These are phyloP conservation scores for Malus orientalis DNA, from an alignment of 306 rosid genomes.

Conservation along the genomic window DNA sequence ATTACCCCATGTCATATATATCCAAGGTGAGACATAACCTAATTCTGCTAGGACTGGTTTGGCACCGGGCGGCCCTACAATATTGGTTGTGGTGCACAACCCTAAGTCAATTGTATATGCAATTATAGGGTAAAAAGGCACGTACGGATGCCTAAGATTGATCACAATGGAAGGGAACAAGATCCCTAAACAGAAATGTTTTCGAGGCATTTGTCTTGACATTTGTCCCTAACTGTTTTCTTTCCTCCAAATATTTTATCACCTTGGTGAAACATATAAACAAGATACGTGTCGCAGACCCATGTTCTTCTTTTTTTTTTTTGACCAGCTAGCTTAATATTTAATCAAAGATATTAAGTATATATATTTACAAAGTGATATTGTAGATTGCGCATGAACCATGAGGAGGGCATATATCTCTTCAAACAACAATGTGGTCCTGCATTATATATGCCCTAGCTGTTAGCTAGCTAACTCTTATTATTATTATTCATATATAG, in stretches of 20 bases:
- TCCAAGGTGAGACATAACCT: constrained; percentile 40
- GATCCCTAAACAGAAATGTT: constrained; percentile 42
- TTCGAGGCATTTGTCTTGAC: constrained; percentile 42
- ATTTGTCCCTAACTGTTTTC: constrained; percentile 71
- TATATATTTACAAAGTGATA: neutral
- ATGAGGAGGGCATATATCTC: constrained; percentile 8
- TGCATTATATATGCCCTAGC: constrained; percentile 1
- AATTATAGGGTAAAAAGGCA: constrained; percentile 21
- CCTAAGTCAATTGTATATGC: constrained; percentile 4
- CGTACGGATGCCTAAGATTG: constrained; percentile 30
- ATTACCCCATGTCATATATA: constrained; percentile 30
- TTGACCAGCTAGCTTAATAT: constrained; percentile 15
- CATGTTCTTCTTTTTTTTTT: constrained; percentile 37
- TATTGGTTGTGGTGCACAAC: constrained; percentile 42
- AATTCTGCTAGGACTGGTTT: constrained; percentile 42
- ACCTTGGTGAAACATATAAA: constrained; percentile 28
- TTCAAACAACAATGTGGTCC: constrained; percentile 53
- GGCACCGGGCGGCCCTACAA: constrained; percentile 48
- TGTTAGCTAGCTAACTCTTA: neutral
- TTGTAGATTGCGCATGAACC: constrained; percentile 21
- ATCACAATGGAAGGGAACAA: constrained; percentile 46
- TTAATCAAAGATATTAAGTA: neutral
- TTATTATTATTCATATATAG: neutral
- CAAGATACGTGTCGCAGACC: constrained; percentile 53
- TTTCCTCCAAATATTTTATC: constrained; percentile 27